phyloP scores from a whole-genome alignment of 768 basidiomycete genomes.

The Pulveroboletus ravenelii region DNA sequence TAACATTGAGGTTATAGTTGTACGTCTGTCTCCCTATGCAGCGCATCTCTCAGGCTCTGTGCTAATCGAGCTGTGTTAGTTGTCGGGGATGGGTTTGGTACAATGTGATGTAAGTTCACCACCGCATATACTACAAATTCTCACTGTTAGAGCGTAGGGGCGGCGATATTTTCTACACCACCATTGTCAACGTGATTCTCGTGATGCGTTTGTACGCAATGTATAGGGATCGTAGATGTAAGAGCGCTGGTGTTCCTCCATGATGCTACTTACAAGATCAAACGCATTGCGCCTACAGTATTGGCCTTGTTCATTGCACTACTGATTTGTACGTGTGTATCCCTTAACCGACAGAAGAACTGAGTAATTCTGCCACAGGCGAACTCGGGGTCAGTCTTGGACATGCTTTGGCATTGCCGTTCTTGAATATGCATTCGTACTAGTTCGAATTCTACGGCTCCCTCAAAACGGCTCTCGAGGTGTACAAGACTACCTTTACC shows the following conservation, averaged over 20 bases:
- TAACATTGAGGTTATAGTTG: not conserved
- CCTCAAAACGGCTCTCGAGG: not conserved
- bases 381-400: not conserved
- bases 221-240: constrained; percentile 2
- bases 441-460: constrained; percentile 4
- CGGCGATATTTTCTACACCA: constrained; percentile 5
- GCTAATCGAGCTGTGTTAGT: not conserved
- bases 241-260: not conserved
- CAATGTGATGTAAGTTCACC: not conserved
- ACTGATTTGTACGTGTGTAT: not conserved
- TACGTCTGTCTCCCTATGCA: not conserved
- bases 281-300: not conserved
- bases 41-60: not conserved
- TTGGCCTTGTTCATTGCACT: not conserved
- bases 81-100: not conserved
- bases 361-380: not conserved
- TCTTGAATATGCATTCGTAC: not conserved
- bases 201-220: constrained; percentile 2
- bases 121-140: not conserved
- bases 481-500: not conserved
- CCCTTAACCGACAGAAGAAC: not conserved
- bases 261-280: not conserved
- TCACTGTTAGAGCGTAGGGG: not conserved
- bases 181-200: constrained; percentile 1
- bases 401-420: not conserved